Conservation (phyloP, 805 yeast species). For the Metschnikowia gruessii region DNA sequence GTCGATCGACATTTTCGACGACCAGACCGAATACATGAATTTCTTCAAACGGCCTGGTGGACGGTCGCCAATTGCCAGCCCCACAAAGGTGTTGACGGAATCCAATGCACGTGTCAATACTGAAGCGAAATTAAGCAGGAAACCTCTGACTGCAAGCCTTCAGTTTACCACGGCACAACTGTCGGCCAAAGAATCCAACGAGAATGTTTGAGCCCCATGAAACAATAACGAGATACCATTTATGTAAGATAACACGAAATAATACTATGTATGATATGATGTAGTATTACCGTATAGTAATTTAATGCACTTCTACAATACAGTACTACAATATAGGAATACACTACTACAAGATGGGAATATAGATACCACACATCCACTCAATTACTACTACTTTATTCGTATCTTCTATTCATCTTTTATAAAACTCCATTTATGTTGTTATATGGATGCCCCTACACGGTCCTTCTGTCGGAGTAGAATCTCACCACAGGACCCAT, state of each 20-base stretch:
- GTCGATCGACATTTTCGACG: slow-evolving; percentile 15
- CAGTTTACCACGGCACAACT: not conserved
- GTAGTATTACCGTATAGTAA: too few species aligned
- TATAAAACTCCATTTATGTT: too few species aligned
- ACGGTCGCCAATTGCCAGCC: slow-evolving; percentile 9
- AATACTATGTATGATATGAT: too few species aligned
- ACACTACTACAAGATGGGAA: too few species aligned
- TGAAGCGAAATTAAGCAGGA: not conserved
- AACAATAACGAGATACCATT: too few species aligned
- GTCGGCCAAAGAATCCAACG: not conserved
- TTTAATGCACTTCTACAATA: too few species aligned
- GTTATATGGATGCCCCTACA: too few species aligned
- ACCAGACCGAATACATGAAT: slow-evolving; percentile 14
- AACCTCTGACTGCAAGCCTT: not conserved
- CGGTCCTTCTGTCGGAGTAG: slow-evolving; percentile 80
- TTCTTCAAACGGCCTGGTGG: slow-evolving; percentile 7
- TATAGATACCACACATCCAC: too few species aligned
- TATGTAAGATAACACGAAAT: too few species aligned
- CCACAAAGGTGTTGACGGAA: slow-evolving; percentile 11
- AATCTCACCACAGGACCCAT: slow-evolving; percentile 86
- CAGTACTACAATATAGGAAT: too few species aligned
- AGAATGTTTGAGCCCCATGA: not conserved
- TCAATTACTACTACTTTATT: too few species aligned
- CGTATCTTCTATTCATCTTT: too few species aligned
- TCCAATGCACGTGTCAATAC: slow-evolving; percentile 2